Conservation (phyloP, 768 basidiomycete genomes). For the Lactifluus piperatus region DNA sequence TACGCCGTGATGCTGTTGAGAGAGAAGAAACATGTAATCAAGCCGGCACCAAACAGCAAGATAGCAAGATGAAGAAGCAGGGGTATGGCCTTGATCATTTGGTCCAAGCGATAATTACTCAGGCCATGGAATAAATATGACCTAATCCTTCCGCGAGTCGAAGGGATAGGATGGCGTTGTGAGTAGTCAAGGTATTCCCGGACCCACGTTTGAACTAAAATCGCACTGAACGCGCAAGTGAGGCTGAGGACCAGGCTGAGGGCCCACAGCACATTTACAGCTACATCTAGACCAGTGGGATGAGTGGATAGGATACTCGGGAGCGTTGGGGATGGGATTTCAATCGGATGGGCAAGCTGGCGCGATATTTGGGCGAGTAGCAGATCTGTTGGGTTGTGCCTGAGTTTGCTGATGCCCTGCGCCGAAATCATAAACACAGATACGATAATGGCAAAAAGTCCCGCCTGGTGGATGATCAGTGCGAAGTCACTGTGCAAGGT, state of each 20-base stretch:
- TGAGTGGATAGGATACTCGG: background rate
- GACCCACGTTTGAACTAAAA: constrained; percentile 10
- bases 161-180: constrained; percentile 4
- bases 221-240: constrained; percentile 2
- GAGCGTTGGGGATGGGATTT: background rate
- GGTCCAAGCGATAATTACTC: background rate
- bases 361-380: constrained; percentile 4
- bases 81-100: constrained; percentile 4
- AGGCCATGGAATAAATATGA: constrained; percentile 12
- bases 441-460: constrained; percentile 4
- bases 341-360: background rate
- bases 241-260: constrained; percentile 11
- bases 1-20: constrained; percentile 10
- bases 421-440: background rate
- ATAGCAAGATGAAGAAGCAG: constrained; percentile 15
- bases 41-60: constrained; percentile 14
- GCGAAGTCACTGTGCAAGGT: background rate
- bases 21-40: constrained; percentile 9
- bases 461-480: background rate
- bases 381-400: background rate
- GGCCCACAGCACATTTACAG: constrained; percentile 8
- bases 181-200: constrained; percentile 5
- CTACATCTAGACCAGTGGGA: background rate
- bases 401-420: background rate
- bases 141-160: constrained; percentile 13